Evolutionary conservation across 2,329 filamentous ascomycete species (phyloP).

Genomic region (Hirsutella minnesotensis): DNA sequence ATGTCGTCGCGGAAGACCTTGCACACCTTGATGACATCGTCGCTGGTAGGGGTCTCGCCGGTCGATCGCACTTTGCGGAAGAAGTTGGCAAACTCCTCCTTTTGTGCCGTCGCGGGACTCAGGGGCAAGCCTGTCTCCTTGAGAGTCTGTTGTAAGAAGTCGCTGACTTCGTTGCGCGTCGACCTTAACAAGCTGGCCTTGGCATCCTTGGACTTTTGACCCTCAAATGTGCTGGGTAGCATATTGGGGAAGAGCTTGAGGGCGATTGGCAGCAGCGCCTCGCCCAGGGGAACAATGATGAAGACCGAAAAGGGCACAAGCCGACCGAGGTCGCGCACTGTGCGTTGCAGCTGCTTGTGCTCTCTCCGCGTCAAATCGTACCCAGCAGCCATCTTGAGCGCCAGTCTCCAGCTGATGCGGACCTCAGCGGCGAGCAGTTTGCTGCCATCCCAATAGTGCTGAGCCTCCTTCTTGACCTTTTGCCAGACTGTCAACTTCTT

Average conservation of each 20-base stretch:
- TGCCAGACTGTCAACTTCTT: slow-evolving; percentile 84
- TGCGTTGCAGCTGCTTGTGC: slow-evolving; percentile 82
- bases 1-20: slow-evolving; percentile 98
- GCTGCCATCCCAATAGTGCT: slow-evolving; percentile 97
- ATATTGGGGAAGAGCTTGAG: slow-evolving; percentile 95
- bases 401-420: slow-evolving; percentile 80
- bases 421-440: slow-evolving; percentile 89
- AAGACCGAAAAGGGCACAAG: slow-evolving; percentile 95
- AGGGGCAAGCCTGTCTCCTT: slow-evolving; percentile 89
- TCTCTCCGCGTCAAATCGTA: slow-evolving; percentile 94
- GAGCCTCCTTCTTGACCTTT: slow-evolving; percentile 86
- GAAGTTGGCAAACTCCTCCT: slow-evolving; percentile 90
- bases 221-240: slow-evolving; percentile 94
- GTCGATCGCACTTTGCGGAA: slow-evolving; percentile 93
- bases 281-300: slow-evolving; percentile 90
- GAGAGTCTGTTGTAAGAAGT: slow-evolving; percentile 77
- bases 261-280: slow-evolving; percentile 81
- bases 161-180: slow-evolving; percentile 87
- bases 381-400: slow-evolving; percentile 92
- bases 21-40: slow-evolving; percentile 97
- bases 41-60: slow-evolving; percentile 74
- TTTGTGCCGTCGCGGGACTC: slow-evolving; percentile 72
- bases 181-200: slow-evolving; percentile 74
- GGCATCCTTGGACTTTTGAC: slow-evolving; percentile 75
- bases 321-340: slow-evolving; percentile 84